A percentile compares a stretch with the other conserved stretches of the same genome.
Conservation (phyloP, 768 basidiomycete genomes). For the Mycena galericulata region DNA sequence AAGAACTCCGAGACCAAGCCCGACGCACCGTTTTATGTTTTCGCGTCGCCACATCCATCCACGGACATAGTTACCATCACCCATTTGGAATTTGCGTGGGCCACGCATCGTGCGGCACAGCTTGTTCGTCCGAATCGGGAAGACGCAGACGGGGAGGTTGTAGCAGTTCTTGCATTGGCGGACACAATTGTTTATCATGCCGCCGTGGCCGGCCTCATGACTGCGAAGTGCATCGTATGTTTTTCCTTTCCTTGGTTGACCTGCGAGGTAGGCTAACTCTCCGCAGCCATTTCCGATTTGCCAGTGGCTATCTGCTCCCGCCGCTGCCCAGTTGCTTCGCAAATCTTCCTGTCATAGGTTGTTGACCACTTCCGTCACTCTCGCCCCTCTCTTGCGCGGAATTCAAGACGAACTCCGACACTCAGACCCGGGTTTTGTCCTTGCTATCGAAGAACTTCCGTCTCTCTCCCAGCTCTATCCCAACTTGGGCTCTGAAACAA, state of each 20-base stretch:
- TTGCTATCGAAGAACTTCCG: background rate
- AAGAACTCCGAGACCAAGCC: background rate
- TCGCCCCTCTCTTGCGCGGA: background rate
- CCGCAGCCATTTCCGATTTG: too few relatives aligned
- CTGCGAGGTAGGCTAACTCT: too few relatives aligned
- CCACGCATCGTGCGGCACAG: conserved; percentile 2
- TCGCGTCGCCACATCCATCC: background rate
- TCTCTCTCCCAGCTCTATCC: background rate
- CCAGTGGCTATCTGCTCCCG: too few relatives aligned
- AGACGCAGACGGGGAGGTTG: background rate
- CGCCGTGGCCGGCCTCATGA: background rate
- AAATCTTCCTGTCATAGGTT: conserved; percentile 42
- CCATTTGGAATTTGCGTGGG: background rate
- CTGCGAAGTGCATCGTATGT: background rate
- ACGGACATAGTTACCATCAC: background rate
- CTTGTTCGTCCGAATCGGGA: conserved; percentile 1
- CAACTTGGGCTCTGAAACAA: background rate
- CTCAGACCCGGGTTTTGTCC: background rate
- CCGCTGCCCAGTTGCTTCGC: too few relatives aligned
- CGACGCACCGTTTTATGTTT: background rate
- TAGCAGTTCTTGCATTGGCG: background rate
- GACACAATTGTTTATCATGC: background rate
- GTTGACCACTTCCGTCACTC: background rate
- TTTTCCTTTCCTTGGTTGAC: too few relatives aligned
- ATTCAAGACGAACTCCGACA: background rate